Evolutionary conservation across 352 stramenopile genomes (phyloP).

Genomic region (Pythium rhizo-oryzae): DNA sequence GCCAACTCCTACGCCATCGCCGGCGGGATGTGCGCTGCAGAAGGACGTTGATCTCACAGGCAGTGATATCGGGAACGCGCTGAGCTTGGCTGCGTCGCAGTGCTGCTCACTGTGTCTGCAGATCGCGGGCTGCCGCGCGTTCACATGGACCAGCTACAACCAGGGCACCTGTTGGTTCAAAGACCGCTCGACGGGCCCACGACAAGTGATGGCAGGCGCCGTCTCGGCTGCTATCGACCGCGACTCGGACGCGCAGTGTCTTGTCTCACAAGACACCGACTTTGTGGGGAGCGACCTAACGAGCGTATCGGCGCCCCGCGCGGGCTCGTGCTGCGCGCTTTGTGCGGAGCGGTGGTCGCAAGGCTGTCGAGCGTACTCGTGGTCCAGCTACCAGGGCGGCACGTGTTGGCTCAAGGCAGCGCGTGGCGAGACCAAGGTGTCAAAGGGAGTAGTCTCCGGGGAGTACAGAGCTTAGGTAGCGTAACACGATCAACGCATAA

Average conservation of each 20-base stretch:
- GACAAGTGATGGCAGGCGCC: neutral
- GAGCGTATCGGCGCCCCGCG: neutral
- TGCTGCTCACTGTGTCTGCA: constrained; percentile 18
- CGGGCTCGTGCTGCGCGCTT: constrained; percentile 2
- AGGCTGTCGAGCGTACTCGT: constrained; percentile 17
- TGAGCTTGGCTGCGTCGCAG: neutral
- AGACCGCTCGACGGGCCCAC: neutral
- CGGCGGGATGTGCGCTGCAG: neutral
- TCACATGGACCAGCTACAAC: constrained; percentile 19
- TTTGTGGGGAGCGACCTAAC: neutral
- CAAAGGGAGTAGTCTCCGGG: neutral
- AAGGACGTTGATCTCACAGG: constrained; percentile 10
- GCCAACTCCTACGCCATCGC: neutral
- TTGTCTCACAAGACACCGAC: neutral
- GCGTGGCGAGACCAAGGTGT: neutral
- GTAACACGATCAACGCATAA: too few species aligned
- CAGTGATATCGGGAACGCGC: constrained; percentile 9
- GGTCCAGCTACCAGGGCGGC: constrained; percentile 7
- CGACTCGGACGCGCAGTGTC: neutral
- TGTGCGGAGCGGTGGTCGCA: constrained; percentile 9
- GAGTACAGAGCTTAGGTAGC: neutral
- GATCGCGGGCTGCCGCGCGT: constrained; percentile 6
- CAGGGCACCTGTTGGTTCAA: constrained; percentile 24
- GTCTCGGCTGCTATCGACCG: constrained; percentile 7
- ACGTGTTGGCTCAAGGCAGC: constrained; percentile 11